Conservation (phyloP, 2,329 filamentous ascomycete species). For the Colletotrichum tamarilloi region DNA sequence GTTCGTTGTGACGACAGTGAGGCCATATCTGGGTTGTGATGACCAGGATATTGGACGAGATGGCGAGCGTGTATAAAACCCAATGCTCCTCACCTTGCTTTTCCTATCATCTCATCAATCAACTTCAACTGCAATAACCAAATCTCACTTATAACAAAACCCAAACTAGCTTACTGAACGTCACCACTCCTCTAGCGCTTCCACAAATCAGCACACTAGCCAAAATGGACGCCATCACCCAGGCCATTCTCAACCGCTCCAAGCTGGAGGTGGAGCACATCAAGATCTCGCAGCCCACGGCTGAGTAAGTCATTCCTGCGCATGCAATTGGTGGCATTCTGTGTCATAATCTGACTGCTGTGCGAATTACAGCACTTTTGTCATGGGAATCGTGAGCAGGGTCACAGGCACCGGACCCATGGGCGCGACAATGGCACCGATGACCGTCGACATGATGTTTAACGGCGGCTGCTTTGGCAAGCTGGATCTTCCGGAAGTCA, state of each 20-base stretch:
- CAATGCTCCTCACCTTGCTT: neutral
- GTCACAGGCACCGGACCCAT: slow-evolving; percentile 45
- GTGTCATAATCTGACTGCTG: slow-evolving; percentile 5
- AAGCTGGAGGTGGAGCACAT: slow-evolving; percentile 44
- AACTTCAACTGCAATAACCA: neutral
- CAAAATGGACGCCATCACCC: slow-evolving; percentile 43
- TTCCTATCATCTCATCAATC: neutral
- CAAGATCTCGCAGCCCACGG: slow-evolving; percentile 43
- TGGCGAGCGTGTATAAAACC: slow-evolving; percentile 22
- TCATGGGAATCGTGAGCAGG: slow-evolving; percentile 43
- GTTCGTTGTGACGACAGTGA: slow-evolving; percentile 27
- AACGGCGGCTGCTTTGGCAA: slow-evolving; percentile 44
- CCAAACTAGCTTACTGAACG: slow-evolving; percentile 2
- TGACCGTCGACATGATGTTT: slow-evolving; percentile 44
- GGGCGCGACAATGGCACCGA: slow-evolving; percentile 43
- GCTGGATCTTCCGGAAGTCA: slow-evolving; percentile 43
- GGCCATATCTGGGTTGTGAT: neutral
- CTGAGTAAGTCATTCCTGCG: slow-evolving; percentile 42
- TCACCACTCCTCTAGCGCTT: slow-evolving; percentile 17
- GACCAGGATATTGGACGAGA: slow-evolving; percentile 23
- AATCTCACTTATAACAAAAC: slow-evolving; percentile 7
- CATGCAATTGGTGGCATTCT: too few relatives aligned
- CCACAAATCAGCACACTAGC: slow-evolving; percentile 15
- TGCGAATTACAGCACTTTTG: slow-evolving; percentile 42
- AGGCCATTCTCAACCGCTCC: slow-evolving; percentile 42